Evolutionary conservation across 2,329 filamentous ascomycete species (phyloP).

Genomic region (Proliferodiscus dingleyae): DNA sequence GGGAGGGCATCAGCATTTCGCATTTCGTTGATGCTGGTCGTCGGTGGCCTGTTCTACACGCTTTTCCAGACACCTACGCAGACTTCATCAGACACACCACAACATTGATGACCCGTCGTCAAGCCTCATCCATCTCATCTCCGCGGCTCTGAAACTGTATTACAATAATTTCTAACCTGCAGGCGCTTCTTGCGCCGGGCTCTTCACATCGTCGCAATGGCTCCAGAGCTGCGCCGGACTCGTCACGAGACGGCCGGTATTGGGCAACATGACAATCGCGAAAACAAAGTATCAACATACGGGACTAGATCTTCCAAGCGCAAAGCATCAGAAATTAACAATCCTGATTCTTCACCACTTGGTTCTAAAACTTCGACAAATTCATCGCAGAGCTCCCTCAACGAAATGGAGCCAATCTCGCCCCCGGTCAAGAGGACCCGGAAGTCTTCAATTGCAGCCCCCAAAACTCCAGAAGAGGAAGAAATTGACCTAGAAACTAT

Average conservation of each 20-base stretch:
- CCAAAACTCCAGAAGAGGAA: slow-evolving; percentile 12
- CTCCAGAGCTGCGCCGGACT: slow-evolving; percentile 13
- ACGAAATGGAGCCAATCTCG: slow-evolving; percentile 14
- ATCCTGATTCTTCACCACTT: slow-evolving; percentile 10
- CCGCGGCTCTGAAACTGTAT: background rate
- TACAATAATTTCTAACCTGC: background rate
- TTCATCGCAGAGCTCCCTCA: slow-evolving; percentile 15
- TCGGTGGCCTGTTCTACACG: slow-evolving; percentile 5
- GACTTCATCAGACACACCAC: background rate
- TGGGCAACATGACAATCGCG: slow-evolving; percentile 9
- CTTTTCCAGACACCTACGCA: slow-evolving; percentile 8
- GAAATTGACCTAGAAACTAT: background rate
- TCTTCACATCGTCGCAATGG: slow-evolving; percentile 12
- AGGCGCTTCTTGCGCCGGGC: background rate
- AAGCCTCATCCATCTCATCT: background rate
- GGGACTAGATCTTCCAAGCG: slow-evolving; percentile 22
- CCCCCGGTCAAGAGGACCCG: slow-evolving; percentile 17
- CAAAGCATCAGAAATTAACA: slow-evolving; percentile 19
- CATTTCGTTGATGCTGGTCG: background rate
- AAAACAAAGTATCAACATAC: slow-evolving; percentile 13
- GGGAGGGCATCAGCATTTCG: background rate
- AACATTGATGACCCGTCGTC: background rate
- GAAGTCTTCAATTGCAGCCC: slow-evolving; percentile 5
- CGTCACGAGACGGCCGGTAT: slow-evolving; percentile 21
- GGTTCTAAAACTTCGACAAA: slow-evolving; percentile 10